Evolutionary conservation across 768 basidiomycete genomes (phyloP), one percentile per base, ranked within the genome.

Genomic region (Termitomyces sp.): DNA sequence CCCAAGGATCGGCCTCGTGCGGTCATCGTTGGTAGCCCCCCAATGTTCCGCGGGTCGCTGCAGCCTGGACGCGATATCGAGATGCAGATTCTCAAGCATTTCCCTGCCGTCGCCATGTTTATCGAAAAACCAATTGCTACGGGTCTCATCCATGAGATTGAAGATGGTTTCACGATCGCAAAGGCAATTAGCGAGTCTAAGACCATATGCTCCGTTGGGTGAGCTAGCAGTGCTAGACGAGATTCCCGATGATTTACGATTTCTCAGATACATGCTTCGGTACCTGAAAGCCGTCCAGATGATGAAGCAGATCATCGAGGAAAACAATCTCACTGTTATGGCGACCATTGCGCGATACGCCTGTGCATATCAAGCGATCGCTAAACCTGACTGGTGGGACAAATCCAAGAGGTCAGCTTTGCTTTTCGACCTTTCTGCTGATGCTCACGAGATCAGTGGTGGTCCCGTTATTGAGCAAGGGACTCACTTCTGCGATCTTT

Each of bases 401-500:
- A 95, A 94, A 74, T 84, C 88, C 24, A 91, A 84, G 78, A 91
- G 88, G 86, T 85, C 52, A 45, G 63, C 59, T 26, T 30, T 8
- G 8, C 45, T 51, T 48, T 24, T 57, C 14, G 37, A 37, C 12
- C 37, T 45, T 18, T 6, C 24, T 55, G 61, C 37, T 59, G 24
- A 48, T 20, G 16, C 39, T 59, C 26, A 57, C 26, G 33, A 56
- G 18, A 39, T 36, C 57, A 88, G 90, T 68, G 88, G 83, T 54
- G 91, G 91, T 20, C 91, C 93, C 5, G 80, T 95, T 64, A 76
- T 95, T 62, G 93, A 94, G 72, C 91, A 94, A 76, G 95, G 93
- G 47, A 98, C 96, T 14, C 96, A 98, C 77, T 96, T 98, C 76
- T 95, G 93, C 66, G 95, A 98, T 75, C 82, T 97, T 44, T 97